Conservation (phyloP, 2,329 filamentous ascomycete genomes). For the Alternaria ethzedia region DNA sequence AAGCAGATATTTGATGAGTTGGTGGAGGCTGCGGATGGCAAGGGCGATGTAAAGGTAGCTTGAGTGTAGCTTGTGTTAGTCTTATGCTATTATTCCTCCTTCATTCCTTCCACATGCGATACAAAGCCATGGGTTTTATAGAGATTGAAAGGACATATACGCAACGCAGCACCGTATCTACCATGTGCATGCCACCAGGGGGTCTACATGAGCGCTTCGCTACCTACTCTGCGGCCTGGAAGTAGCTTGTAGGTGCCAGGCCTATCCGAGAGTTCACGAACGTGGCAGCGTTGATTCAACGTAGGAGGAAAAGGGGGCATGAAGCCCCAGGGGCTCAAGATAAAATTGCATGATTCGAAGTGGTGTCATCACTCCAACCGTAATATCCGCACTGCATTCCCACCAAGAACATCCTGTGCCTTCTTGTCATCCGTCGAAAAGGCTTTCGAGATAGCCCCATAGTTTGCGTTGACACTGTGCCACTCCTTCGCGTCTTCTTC, state of each 20-base stretch:
- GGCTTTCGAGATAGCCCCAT: conserved; percentile 61
- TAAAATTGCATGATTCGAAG: neutral
- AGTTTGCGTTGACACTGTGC: conserved; percentile 70
- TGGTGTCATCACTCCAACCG: conserved; percentile 21
- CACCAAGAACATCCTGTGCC: conserved; percentile 63
- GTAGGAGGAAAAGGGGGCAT: neutral
- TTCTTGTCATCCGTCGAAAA: conserved; percentile 55
- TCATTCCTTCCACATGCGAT: neutral
- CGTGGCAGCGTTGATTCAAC: neutral
- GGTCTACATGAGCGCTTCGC: neutral
- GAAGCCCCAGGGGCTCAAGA: neutral
- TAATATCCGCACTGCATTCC: conserved; percentile 64
- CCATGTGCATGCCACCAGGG: neutral
- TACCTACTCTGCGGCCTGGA: neutral
- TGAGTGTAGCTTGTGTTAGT: neutral
- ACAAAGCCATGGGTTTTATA: neutral
- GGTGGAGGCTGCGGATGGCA: conserved; percentile 61
- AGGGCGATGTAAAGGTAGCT: neutral
- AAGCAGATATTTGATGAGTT: conserved; percentile 76
- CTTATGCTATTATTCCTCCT: neutral
- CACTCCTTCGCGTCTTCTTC: conserved; percentile 68
- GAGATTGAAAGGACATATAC: neutral
- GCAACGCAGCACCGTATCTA: neutral
- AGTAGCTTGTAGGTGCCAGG: neutral
- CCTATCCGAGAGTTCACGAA: neutral